Evolutionary conservation across 371 early-diverging fungal species (phyloP).

Genomic region (Apophysomyces elegans): DNA sequence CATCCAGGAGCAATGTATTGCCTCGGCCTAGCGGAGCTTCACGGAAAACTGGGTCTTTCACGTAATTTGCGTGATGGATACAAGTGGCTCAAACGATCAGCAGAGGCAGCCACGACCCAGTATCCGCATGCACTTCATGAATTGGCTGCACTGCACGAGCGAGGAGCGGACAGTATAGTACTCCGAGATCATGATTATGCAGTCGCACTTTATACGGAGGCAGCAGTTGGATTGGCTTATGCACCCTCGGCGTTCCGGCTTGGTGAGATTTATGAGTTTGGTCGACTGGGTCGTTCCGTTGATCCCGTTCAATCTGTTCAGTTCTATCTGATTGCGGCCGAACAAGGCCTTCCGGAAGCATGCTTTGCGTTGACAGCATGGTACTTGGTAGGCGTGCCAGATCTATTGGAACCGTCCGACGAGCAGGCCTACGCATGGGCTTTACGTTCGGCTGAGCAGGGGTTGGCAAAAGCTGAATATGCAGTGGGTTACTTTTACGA

Average conservation of each 20-base stretch:
- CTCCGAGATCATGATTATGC: slow-evolving; percentile 74
- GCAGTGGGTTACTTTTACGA: slow-evolving; percentile 94
- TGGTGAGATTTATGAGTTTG: slow-evolving; percentile 86
- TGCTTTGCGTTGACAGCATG: slow-evolving; percentile 94
- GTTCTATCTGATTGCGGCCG: slow-evolving; percentile 84
- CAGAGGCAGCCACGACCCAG: slow-evolving; percentile 72
- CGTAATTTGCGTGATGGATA: slow-evolving; percentile 75
- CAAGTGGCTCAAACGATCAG: slow-evolving; percentile 81
- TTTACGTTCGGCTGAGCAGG: slow-evolving; percentile 73
- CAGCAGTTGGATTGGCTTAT: slow-evolving; percentile 61
- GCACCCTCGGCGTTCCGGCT: slow-evolving; percentile 76
- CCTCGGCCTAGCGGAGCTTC: slow-evolving; percentile 72
- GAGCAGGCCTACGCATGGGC: slow-evolving; percentile 92
- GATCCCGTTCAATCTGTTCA: slow-evolving; percentile 78
- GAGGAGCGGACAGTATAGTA: slow-evolving; percentile 71
- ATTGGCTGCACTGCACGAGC: slow-evolving; percentile 73
- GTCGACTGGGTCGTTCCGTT: slow-evolving; percentile 61
- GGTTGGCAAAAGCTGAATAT: slow-evolving; percentile 90
- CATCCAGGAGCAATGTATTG: slow-evolving; percentile 80
- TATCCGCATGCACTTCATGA: slow-evolving; percentile 86
- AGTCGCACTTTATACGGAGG: slow-evolving; percentile 63
- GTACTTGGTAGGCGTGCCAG: slow-evolving; percentile 93
- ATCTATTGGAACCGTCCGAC: slow-evolving; percentile 75
- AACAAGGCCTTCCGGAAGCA: slow-evolving; percentile 89
- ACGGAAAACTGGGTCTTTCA: slow-evolving; percentile 70